These are phyloP conservation scores for Ilyonectria sp. DNA, from an alignment of 2,329 filamentous ascomycete genomes.

Conservation along the genomic window DNA sequence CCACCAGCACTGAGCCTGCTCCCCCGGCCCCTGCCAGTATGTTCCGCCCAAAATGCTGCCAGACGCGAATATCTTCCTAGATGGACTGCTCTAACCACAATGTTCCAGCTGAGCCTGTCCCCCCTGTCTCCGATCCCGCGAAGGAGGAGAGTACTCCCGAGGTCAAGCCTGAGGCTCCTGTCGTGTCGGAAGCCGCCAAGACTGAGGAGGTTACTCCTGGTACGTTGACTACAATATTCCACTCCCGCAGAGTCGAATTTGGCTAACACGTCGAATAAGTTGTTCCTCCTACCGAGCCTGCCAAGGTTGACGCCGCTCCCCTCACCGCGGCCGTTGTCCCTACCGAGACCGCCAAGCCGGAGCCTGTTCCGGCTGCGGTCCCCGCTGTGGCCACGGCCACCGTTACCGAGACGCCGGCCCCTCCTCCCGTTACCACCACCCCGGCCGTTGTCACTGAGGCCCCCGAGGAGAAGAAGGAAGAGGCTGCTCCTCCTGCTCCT, in stretches of 20 bases:
- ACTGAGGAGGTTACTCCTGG: conserved; percentile 42
- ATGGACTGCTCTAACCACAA: conserved; percentile 32
- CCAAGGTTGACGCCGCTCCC: conserved; percentile 49
- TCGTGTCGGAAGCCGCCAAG: conserved; percentile 50
- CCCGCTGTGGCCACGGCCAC: conserved; percentile 45
- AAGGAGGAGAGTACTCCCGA: conserved; percentile 45
- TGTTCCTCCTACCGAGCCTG: conserved; percentile 45
- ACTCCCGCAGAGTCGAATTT: neutral
- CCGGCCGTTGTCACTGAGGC: conserved; percentile 43
- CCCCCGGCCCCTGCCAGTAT: conserved; percentile 51
- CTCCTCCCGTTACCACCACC: conserved; percentile 30
- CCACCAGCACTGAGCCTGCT: conserved; percentile 55
- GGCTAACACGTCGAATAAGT: conserved; percentile 11
- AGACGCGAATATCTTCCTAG: conserved; percentile 12
- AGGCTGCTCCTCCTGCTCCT: conserved; percentile 40
- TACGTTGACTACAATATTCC: conserved; percentile 24
- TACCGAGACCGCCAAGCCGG: conserved; percentile 47
- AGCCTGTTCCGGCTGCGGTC: conserved; percentile 36
- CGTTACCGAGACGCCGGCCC: conserved; percentile 37
- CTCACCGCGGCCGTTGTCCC: conserved; percentile 47
- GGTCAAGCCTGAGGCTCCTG: conserved; percentile 44
- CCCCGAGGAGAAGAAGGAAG: conserved; percentile 40
- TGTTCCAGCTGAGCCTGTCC: conserved; percentile 43
- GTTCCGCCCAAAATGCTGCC: conserved; percentile 37
- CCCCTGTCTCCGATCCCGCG: conserved; percentile 46